Base-by-base conservation (phyloP, 495 filamentous ascomycete genomes). In the Letharia columbiana region DNA sequence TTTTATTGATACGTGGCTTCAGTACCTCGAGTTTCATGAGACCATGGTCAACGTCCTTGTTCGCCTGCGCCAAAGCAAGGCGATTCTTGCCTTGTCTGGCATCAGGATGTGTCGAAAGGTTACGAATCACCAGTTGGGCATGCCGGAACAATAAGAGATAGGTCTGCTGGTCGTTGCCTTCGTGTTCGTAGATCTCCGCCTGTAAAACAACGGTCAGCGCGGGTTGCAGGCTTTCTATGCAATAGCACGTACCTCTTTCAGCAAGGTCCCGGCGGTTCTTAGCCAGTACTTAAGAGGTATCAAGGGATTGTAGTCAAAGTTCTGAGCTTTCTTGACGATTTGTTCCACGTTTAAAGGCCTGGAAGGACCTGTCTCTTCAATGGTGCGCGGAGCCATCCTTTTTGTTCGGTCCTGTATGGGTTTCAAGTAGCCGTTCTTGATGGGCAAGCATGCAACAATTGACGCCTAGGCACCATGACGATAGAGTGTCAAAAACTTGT, bases 101-200 rank as follows among this genome's bases (percentile, higher is more conserved):
- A 45, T 83, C 77, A 1, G 89, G 87, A 70, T 91, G 89, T 2
- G 71, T 77, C 1, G 79, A 77, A 18, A 91, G 79, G 50, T 84
- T 78, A 3, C 86, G 78, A 40, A 88, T 77, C 6, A 90, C 80
- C 10, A 97, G 82, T 59, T 83, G 81, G 15, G 89, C 87, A 76
- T 92, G 91, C 73, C 94, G 86, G 67, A 92, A 88, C 12, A 96
- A 82, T 23, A 97, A 80, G 33, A 97, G 79, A 76, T 94, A 98
- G 3, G 93, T 87, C 72, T 93, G 89, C 66, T 92, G 84, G 59
- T 91, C 81, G 77, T 96, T 89, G 64, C 89, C 87, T 77, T 98
- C 95, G 28, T 79, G 83, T 71, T 92, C 83, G 74, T 96, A 96
- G 68, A 91, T 90, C 15, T 79, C 78, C 2, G 89, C 88, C 87